Evolutionary conservation across 805 yeast species (phyloP), one percentile per base, ranked within the genome.

Genomic region (Millerago galiae): DNA sequence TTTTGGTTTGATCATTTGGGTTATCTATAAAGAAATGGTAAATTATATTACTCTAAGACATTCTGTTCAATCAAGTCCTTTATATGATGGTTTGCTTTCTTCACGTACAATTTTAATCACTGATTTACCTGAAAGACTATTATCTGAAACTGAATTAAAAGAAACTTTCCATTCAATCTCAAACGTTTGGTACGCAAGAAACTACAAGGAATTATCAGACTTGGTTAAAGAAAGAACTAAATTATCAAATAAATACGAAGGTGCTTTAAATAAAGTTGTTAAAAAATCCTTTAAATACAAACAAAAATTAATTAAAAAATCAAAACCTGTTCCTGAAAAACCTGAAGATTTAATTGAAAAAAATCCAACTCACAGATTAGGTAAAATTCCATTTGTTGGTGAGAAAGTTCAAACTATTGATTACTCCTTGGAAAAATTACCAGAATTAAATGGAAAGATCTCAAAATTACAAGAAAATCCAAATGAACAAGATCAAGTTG

Each of bases 401-500:
- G 65, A 84, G 64, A 90, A 90, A 66, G 96, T 90, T 43, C 82
- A 83, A 54, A 83, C 96, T 28, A 75, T 91, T 56, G 75, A 81
- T 40, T 83, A 88, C 58, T 79, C 83, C 47, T 71, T 77, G 40
- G 79, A 79, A 49, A 73, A 73, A 52, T 63, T 90, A 40, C 82
- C 81, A 17, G 84, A 83, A 51, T 70, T 83, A 55, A 87, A 85
- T 62, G 67, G 64, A 11, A 76, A 84, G 40, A 83, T 93, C 51
- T 68, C 66, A 36, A 67, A 71, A 25, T 63, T 68, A 38, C 96
- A 87, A 63, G 55, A 61, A 14, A 63, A 68, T 31, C 74, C 76
- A 62, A 72, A 72, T 38, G 63, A 72, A 8, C 70, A 71, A 47
- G 68, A 75, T 4, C 74, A 74, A 54, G 60, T 74, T 34, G 80